These are phyloP conservation scores for Gracilaria caudata DNA, from an alignment of 23 red algal species.

Conservation along the genomic window DNA sequence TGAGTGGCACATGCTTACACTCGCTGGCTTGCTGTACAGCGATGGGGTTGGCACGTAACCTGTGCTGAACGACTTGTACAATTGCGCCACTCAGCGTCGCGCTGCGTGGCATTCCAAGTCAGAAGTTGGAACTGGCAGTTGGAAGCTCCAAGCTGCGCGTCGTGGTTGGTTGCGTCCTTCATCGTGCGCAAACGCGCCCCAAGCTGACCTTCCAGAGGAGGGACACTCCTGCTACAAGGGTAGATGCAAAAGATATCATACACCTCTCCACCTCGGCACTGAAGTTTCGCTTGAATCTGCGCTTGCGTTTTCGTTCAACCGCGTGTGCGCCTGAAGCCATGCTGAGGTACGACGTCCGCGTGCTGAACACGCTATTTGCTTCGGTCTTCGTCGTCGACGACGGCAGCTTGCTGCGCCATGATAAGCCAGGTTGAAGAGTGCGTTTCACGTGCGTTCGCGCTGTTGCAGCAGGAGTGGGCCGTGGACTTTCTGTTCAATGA, in stretches of 20 bases:
- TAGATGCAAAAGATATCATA: too few relatives aligned
- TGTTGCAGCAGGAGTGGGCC: neutral
- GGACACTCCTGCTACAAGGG: too few relatives aligned
- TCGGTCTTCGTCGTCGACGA: neutral
- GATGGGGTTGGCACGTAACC: neutral
- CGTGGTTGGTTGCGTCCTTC: neutral
- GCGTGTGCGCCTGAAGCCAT: neutral
- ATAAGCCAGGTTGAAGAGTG: neutral
- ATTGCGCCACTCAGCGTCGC: neutral
- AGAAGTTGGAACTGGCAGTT: too few relatives aligned
- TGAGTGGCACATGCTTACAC: too few relatives aligned
- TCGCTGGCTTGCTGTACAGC: too few relatives aligned
- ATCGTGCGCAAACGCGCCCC: too few relatives aligned
- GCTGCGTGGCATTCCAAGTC: neutral
- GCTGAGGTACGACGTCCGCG: neutral
- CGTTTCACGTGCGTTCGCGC: neutral
- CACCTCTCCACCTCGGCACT: too few relatives aligned
- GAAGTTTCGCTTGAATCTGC: too few relatives aligned
- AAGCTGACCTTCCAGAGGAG: too few relatives aligned
- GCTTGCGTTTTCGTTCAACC: too few relatives aligned
- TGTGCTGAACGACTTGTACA: neutral
- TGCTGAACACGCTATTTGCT: neutral
- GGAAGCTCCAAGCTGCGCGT: neutral
- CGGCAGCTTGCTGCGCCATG: neutral
- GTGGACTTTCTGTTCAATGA: slow-evolving; percentile 3